Evolutionary conservation across 139 green algal genomes (phyloP).

Genomic region (Auxenochlorella pyrenoidosa): DNA sequence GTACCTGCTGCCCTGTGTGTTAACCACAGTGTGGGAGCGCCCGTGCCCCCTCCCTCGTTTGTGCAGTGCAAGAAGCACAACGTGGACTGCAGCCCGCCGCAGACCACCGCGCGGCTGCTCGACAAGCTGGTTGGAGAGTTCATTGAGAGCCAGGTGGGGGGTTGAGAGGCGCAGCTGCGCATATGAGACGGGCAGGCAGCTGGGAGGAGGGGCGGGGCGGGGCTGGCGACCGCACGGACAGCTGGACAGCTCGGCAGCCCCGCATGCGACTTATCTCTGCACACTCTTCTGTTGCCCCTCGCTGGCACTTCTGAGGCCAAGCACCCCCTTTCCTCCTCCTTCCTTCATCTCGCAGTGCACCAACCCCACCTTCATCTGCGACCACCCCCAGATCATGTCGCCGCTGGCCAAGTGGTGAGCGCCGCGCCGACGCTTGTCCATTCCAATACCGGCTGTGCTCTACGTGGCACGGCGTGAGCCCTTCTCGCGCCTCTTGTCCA

Average conservation of each 20-base stretch:
- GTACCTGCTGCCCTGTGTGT: background rate
- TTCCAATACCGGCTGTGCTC: too few species aligned
- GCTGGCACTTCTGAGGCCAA: too few species aligned
- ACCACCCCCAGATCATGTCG: conserved; percentile 99
- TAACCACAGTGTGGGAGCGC: background rate
- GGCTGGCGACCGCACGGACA: too few species aligned
- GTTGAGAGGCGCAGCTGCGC: background rate
- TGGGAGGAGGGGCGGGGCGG: too few species aligned
- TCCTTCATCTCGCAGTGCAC: conserved; percentile 58
- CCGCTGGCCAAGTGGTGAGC: conserved; percentile 96
- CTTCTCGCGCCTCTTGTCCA: background rate
- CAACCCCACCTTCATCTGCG: conserved; percentile 98
- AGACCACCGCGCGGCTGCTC: conserved; percentile 94
- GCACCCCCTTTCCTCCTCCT: background rate
- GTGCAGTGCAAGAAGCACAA: conserved; percentile 72
- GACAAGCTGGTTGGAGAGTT: conserved; percentile 99
- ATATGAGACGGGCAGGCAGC: too few species aligned
- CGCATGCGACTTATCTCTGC: too few species aligned
- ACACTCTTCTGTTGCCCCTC: too few species aligned
- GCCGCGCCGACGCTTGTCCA: too few species aligned
- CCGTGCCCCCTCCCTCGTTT: background rate
- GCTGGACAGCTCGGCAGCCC: too few species aligned
- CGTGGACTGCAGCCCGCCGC: conserved; percentile 87
- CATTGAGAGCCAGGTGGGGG: conserved; percentile 83
- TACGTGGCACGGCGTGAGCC: background rate